Evolutionary conservation across 352 stramenopile genomes (phyloP), one percentile per base, ranked within the genome.

Genomic region (Globisporangium middletonii): DNA sequence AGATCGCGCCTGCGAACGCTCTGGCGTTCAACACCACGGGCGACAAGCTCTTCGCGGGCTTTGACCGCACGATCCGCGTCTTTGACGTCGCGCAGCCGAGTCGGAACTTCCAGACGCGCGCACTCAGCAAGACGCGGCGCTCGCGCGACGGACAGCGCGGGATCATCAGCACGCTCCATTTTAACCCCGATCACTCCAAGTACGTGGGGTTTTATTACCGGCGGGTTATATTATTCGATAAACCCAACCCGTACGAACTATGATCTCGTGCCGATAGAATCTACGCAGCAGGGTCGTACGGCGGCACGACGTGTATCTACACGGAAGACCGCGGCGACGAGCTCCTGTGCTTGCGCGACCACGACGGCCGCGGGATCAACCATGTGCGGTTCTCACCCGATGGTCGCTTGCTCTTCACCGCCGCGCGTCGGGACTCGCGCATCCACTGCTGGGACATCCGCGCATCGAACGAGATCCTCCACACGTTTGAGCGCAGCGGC

Each of bases 371-470:
- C 12, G 86, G 88, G 8, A 88, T 96, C 54, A 89, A 87, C 12
- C 80, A 93, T 55, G 75, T 95, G 6, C 68, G 65, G 43, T 97
- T 96, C 67, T 82, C 80, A 28, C 76, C 79, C 8, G 80, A 87
- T 64, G 88, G 86, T 0, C 68, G 68, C 11, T 86, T 80, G 33
- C 62, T 97, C 7, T 92, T 82, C 57, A 94, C 83, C 7, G 80
- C 79, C 50, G 80, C 83, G 9, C 74, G 88, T 16, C 73, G 76
- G 8, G 83, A 96, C 61, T 60, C 61, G 33, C 63, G 55, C 19
- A 88, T 97, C 42, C 74, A 91, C n/a, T 90, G 79, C 62, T 96
- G 86, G 84, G 88, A 97, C 66, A 82, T 96, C 19, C 84, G 88
- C 42, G 68, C 74, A 13, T 77, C 78, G 19, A 86, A 76, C 27